Base-by-base conservation (phyloP, 2,329 filamentous ascomycete genomes). In the Fusarium sacchari region DNA sequence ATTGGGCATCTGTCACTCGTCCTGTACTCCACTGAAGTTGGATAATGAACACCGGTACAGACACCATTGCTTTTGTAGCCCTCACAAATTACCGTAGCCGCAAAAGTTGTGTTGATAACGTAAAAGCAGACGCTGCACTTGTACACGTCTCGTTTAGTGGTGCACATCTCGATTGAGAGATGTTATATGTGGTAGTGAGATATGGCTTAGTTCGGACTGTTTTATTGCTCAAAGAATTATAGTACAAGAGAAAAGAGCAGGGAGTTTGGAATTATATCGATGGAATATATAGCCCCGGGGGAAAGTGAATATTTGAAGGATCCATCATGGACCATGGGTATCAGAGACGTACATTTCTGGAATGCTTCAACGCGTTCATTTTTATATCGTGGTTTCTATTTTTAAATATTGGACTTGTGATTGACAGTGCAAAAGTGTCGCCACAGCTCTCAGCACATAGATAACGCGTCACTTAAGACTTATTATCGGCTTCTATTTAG, bases 201-300 rank as follows among this genome's bases (percentile, higher is more conserved):
- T 26, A 4, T 11, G 24, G 14, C 1, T 26, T 34, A 9, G 10
- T 40, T 18, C 2, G 20, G 26, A n/a, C 6, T 2, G 11, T 22
- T 8, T 5, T 28, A 4, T 17, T 9, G 0, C 5, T 37, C 3
- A 5, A 1, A 11, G 11, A 8, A 8, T 6, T 15, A 6, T 17
- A 1, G 11, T 22, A 15, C 2, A 28, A 2, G 3, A 28, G 14
- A 3, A 9, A 22, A 40, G 7, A 28, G 24, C 0, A 14, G 6
- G 3, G 15, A 3, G 2, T 13, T 13, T 1, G 7, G 4, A 13
- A 17, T 9, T 6, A 5, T 0, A 2, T 17, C 5, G 20, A 28
- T 13, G 7, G 9, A 18, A 53, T 55, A 28, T 55, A 40, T 55
- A 39, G 34, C 24, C 10, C 13, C 1, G 11, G 13, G 3, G 6